These are phyloP conservation scores for Claviceps paspali DNA, from an alignment of 2,329 filamentous ascomycete genomes.

Conservation along the genomic window DNA sequence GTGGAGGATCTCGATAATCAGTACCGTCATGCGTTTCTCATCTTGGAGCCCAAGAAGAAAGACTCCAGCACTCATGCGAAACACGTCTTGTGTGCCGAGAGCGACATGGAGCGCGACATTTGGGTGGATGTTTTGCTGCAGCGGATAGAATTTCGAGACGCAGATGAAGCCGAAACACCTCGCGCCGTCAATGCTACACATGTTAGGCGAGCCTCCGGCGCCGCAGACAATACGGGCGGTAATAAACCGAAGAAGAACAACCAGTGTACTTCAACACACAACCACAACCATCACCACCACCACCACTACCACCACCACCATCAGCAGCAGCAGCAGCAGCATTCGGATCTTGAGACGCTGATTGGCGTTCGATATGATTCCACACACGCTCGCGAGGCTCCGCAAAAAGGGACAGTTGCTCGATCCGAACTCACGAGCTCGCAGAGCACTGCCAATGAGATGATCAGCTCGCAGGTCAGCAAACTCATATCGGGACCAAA, in stretches of 20 bases:
- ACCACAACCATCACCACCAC: conserved; percentile 11
- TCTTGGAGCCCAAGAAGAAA: conserved; percentile 91
- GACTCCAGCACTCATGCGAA: conserved; percentile 77
- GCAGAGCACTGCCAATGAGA: conserved; percentile 18
- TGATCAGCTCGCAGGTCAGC: conserved; percentile 23
- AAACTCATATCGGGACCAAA: conserved; percentile 66
- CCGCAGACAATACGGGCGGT: conserved; percentile 10
- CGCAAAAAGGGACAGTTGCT: conserved; percentile 25
- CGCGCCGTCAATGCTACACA: conserved; percentile 8
- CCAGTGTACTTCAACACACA: conserved; percentile 17
- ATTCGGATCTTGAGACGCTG: conserved; percentile 28
- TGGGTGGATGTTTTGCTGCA: conserved; percentile 86
- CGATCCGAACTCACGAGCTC: conserved; percentile 18
- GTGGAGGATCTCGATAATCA: conserved; percentile 78
- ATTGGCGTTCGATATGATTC: conserved; percentile 45
- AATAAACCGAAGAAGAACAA: conserved; percentile 18
- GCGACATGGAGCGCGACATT: conserved; percentile 75
- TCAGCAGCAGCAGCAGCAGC: conserved; percentile 15
- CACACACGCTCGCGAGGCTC: conserved; percentile 35
- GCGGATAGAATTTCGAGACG: conserved; percentile 66
- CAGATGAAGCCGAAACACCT: conserved; percentile 29
- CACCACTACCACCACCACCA: conserved; percentile 20
- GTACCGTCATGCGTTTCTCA: conserved; percentile 89
- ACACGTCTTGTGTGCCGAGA: conserved; percentile 92
- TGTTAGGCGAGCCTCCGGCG: conserved; percentile 18